Evolutionary conservation across 768 basidiomycete species (phyloP).

Genomic region (Amanita exitialis): DNA sequence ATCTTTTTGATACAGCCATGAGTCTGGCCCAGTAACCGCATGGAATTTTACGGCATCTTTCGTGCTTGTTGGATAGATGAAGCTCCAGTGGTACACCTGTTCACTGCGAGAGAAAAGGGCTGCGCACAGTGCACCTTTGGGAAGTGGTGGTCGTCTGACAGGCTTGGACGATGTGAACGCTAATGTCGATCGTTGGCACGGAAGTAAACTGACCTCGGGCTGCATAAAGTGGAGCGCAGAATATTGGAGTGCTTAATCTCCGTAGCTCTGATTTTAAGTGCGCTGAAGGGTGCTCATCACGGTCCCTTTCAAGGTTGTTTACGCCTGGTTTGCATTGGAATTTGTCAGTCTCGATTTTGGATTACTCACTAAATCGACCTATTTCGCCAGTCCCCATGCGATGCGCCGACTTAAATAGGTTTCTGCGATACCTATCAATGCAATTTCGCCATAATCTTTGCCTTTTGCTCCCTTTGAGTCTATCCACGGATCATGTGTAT

Average conservation of each 20-base stretch:
- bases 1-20: slow-evolving; percentile 4
- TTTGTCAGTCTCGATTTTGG: background rate
- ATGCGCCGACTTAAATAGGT: too few relatives aligned
- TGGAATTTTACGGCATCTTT: slow-evolving; percentile 5
- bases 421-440: background rate
- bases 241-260: background rate
- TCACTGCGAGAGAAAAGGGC: slow-evolving; percentile 3
- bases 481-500: background rate
- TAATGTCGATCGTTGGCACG: background rate
- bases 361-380: background rate
- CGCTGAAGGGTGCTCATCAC: background rate
- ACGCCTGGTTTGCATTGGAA: background rate
- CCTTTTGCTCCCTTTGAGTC: too few relatives aligned
- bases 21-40: slow-evolving; percentile 3
- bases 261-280: background rate
- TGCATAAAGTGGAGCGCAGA: background rate
- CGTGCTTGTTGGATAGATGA: slow-evolving; percentile 5
- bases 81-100: slow-evolving; percentile 3
- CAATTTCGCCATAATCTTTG: background rate
- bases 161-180: background rate
- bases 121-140: slow-evolving; percentile 1
- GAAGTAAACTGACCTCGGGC: background rate
- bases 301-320: background rate
- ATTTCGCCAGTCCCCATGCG: background rate
- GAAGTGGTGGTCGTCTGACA: slow-evolving; percentile 2